Conservation (phyloP, 176 grass and related monocot species). For the Sorghum bicolor region Sorghum_bicolor_NCBIv3 NC_012870.2:78888001-78888500, state of each 20-base stretch:
- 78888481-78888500: conserved; percentile 31
- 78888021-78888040: not conserved
- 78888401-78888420: conserved; percentile 87
- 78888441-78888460: conserved; percentile 60
- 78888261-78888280: conserved; percentile 73
- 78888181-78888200: not conserved
- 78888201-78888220: not conserved
- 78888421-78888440: conserved; percentile 43
- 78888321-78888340: not conserved
- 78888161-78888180: not conserved
- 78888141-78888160: not conserved
- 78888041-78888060: not conserved
- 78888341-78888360: not conserved
- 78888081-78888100: not conserved
- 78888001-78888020: not conserved
- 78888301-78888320: conserved; percentile 70
- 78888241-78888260: conserved; percentile 82
- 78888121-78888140: not conserved
- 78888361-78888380: not conserved
- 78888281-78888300: conserved; percentile 71
- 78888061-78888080: not conserved
- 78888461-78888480: conserved; percentile 34
- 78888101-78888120: not conserved
- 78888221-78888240: not conserved
- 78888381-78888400: not conserved